Evolutionary conservation across 768 basidiomycete genomes (phyloP), one percentile per base, ranked within the genome.

Genomic region (Phlebiopsis gigantea): DNA sequence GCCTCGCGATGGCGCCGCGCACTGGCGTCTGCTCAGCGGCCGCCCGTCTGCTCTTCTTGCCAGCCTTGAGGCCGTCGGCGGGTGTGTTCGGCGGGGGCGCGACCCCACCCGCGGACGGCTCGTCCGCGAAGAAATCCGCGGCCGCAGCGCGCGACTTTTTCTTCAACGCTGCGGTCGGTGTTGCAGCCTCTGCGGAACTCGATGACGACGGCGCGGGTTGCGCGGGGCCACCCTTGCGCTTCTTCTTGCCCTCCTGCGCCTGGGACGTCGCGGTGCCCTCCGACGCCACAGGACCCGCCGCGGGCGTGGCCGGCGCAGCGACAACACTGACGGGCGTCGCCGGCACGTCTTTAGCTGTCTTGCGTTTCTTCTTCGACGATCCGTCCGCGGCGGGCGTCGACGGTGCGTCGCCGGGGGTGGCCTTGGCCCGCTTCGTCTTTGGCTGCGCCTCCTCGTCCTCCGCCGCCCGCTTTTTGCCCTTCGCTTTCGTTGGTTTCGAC

Each of bases 341-440:
- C 51, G 19, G 34, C 2, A 14, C 47, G 15, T 25, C 28, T 14
- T 24, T 17, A 12, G 47, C 24, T 25, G 24, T 14, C 39, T 29
- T 52, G 4, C 44, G 50, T n/a, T n/a, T n/a, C n/a, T n/a, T n/a
- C 28, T 39, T 52, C 50, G 12, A 34, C 2, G 34, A 39, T 39
- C 17, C 17, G 2, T 10, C 12, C 12, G 34, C 21, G 2, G 28
- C 47, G n/a, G 21, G 12, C 3, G 34, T 39, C 12, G 34, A 10
- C 34, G 34, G 34, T 12, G 34, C 34, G 34, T 39, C 34, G 34
- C 12, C 34, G 3, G 34, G 12, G 12, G 31, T 29, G 26, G 31
- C 46, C 62, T 67, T 67, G 5, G 57, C 51, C n/a, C n/a, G n/a
- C 63, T 79, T 79, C 64, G 81, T 82, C 67, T 71, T 65, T 29